Evolutionary conservation across 176 grass and related monocot species (phyloP).

Genomic region (Rhynchospora breviuscula): DNA sequence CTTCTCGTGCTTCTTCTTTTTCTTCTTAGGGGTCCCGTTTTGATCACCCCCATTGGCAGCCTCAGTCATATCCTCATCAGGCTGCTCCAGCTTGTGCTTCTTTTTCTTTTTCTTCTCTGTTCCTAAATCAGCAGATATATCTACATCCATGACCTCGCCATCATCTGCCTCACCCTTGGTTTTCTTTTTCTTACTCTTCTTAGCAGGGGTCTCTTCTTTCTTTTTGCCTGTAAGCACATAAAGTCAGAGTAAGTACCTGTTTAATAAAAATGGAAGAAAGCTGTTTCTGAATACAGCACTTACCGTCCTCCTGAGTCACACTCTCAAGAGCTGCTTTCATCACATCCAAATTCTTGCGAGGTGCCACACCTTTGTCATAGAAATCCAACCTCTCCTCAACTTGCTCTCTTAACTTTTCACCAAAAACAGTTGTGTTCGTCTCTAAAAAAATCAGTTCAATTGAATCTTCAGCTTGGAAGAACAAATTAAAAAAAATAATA

Average conservation of each 20-base stretch:
- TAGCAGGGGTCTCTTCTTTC: slow-evolving; percentile 19
- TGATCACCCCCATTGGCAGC: slow-evolving; percentile 37
- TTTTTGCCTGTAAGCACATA: slow-evolving; percentile 6
- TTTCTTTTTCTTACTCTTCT: slow-evolving; percentile 76
- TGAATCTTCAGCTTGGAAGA: neutral
- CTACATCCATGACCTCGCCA: slow-evolving; percentile 54
- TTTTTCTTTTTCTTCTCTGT: slow-evolving; percentile 80
- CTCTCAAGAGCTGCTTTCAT: slow-evolving; percentile 82
- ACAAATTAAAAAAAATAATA: neutral
- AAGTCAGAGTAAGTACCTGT: neutral
- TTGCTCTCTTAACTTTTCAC: slow-evolving; percentile 83
- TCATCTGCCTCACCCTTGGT: slow-evolving; percentile 31
- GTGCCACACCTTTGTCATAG: slow-evolving; percentile 87
- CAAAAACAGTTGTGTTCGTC: slow-evolving; percentile 52
- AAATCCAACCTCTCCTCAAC: slow-evolving; percentile 93
- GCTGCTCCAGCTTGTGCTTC: slow-evolving; percentile 56
- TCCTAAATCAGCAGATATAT: slow-evolving; percentile 43
- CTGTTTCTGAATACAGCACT: slow-evolving; percentile 23
- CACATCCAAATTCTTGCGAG: slow-evolving; percentile 92
- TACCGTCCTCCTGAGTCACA: slow-evolving; percentile 29
- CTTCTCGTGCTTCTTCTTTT: slow-evolving; percentile 55
- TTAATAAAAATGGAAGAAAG: neutral
- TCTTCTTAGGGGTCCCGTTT: slow-evolving; percentile 51
- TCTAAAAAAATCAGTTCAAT: slow-evolving; percentile 37
- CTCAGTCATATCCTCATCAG: slow-evolving; percentile 8